Evolutionary conservation across 768 basidiomycete genomes (phyloP).

Genomic region (Sarcodon aspratus): DNA sequence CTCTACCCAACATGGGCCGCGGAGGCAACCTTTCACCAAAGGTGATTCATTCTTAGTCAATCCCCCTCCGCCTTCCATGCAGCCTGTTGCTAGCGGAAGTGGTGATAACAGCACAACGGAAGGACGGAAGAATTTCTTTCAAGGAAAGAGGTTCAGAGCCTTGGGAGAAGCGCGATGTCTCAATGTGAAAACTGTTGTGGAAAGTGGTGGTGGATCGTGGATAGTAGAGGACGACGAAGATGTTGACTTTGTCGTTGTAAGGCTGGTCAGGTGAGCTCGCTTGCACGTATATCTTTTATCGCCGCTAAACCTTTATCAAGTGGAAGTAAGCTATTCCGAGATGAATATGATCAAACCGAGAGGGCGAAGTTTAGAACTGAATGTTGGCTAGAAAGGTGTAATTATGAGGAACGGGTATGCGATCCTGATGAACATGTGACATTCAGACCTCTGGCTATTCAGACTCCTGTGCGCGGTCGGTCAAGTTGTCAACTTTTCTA

Average conservation of each 20-base stretch:
- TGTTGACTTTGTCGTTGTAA: constrained; percentile 56
- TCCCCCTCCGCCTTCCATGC: neutral
- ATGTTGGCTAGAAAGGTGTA: constrained; percentile 87
- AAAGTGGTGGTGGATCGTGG: constrained; percentile 44
- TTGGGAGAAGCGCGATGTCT: constrained; percentile 56
- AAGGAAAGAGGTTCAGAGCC: constrained; percentile 43
- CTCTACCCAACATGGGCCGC: constrained; percentile 3
- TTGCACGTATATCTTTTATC: constrained; percentile 5
- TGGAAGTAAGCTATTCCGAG: constrained; percentile 55
- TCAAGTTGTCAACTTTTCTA: neutral
- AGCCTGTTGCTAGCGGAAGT: constrained; percentile 4
- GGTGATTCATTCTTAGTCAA: neutral
- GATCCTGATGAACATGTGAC: constrained; percentile 54
- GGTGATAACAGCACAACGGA: neutral
- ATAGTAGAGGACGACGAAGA: constrained; percentile 30
- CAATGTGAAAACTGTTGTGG: constrained; percentile 48
- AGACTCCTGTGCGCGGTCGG: constrained; percentile 48
- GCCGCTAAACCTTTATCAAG: constrained; percentile 21
- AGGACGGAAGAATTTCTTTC: constrained; percentile 29
- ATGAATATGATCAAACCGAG: constrained; percentile 36
- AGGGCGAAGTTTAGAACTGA: constrained; percentile 70
- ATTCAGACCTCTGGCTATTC: constrained; percentile 52
- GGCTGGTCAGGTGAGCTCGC: constrained; percentile 53
- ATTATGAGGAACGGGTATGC: constrained; percentile 67
- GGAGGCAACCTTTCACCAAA: constrained; percentile 4